Conservation (phyloP, 768 basidiomycete species). For the Suillus sp. region DNA sequence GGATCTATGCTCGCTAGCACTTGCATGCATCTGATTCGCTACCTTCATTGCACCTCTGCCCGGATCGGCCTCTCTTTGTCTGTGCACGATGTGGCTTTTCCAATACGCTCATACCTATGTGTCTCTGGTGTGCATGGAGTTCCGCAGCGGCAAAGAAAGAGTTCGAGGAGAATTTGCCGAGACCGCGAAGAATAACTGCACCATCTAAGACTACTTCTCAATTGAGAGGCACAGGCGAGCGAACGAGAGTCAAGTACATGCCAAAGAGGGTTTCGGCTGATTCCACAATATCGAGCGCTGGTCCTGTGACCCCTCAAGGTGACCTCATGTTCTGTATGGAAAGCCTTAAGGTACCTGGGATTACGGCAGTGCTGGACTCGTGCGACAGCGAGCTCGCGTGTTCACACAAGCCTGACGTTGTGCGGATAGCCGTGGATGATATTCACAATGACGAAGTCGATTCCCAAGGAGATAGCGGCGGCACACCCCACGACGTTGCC, state of each 20-base stretch:
- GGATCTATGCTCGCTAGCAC: slow-evolving; percentile 32
- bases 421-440: not conserved
- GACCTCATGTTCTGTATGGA: slow-evolving; percentile 18
- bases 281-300: slow-evolving; percentile 23
- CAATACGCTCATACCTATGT: slow-evolving; percentile 50
- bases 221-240: slow-evolving; percentile 21
- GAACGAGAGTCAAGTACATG: slow-evolving; percentile 6
- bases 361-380: slow-evolving; percentile 32
- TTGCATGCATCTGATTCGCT: slow-evolving; percentile 48
- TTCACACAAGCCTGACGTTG: not conserved
- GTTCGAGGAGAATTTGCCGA: slow-evolving; percentile 42
- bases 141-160: slow-evolving; percentile 42
- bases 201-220: slow-evolving; percentile 20
- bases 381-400: slow-evolving; percentile 21
- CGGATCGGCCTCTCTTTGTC: slow-evolving; percentile 45
- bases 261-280: slow-evolving; percentile 26
- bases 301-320: slow-evolving; percentile 26
- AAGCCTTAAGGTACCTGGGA: slow-evolving; percentile 24
- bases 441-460: slow-evolving; percentile 1
- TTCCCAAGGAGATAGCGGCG: slow-evolving; percentile 20
- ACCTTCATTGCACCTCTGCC: slow-evolving; percentile 46
- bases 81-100: slow-evolving; percentile 49
- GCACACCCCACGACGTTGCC: slow-evolving; percentile 25
- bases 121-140: slow-evolving; percentile 54
- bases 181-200: slow-evolving; percentile 36